Evolutionary conservation across 2,329 filamentous ascomycete species (phyloP).

Genomic region (Paradendryphiella salina): DNA sequence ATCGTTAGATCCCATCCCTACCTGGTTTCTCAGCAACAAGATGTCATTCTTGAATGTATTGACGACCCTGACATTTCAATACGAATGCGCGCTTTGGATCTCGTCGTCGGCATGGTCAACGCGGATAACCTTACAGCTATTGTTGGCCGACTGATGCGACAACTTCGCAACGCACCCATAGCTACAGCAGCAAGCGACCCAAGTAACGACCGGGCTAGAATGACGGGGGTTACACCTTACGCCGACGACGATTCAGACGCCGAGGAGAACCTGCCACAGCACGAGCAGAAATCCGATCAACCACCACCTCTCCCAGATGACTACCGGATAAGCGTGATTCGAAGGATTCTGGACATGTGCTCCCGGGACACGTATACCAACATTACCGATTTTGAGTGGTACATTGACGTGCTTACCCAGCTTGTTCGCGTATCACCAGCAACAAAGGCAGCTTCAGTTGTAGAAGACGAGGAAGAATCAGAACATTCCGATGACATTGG

Average conservation of each 20-base stretch:
- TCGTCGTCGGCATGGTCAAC: slow-evolving; percentile 92
- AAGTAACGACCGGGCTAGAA: slow-evolving; percentile 52
- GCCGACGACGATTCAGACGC: slow-evolving; percentile 61
- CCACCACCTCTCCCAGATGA: slow-evolving; percentile 75
- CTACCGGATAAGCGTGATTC: slow-evolving; percentile 81
- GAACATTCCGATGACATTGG: slow-evolving; percentile 55
- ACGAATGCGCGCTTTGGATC: slow-evolving; percentile 84
- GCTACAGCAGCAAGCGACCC: slow-evolving; percentile 53
- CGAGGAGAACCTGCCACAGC: slow-evolving; percentile 58
- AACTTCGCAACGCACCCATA: slow-evolving; percentile 70
- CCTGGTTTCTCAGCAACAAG: slow-evolving; percentile 88
- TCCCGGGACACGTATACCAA: slow-evolving; percentile 85
- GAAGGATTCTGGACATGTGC: slow-evolving; percentile 84
- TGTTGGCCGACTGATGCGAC: slow-evolving; percentile 83
- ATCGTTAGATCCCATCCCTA: slow-evolving; percentile 87
- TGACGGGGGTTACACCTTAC: slow-evolving; percentile 51
- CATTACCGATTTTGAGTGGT: slow-evolving; percentile 94
- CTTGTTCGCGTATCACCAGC: slow-evolving; percentile 71
- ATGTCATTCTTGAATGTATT: slow-evolving; percentile 94
- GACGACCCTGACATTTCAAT: slow-evolving; percentile 97
- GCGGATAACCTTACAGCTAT: slow-evolving; percentile 81
- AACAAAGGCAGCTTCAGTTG: slow-evolving; percentile 38
- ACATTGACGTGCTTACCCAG: slow-evolving; percentile 85
- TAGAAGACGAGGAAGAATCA: slow-evolving; percentile 35
- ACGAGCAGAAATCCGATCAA: slow-evolving; percentile 53